Conservation (phyloP, 805 yeast species). For the Kazachstania bromeliacearum region DNA sequence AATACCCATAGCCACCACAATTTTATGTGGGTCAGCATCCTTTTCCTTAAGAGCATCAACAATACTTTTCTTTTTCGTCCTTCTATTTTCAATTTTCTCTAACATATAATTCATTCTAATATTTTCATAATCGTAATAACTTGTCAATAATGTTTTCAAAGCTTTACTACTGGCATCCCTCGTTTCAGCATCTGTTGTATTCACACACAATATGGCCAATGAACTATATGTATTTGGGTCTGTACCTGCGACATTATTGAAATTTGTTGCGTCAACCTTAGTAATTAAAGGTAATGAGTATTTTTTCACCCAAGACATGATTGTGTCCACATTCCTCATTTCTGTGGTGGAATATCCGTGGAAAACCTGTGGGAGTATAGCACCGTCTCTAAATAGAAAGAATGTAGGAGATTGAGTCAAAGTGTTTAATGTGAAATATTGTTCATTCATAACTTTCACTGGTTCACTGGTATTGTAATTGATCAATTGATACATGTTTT, state of each 20-base stretch:
- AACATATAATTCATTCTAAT: constrained; percentile 35
- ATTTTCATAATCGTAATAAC: constrained; percentile 42
- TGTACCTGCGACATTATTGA: constrained; percentile 11
- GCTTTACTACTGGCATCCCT: constrained; percentile 17
- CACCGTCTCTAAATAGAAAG: constrained; percentile 48
- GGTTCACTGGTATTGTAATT: constrained; percentile 34
- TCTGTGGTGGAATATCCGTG: constrained; percentile 59
- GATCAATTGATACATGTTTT: constrained; percentile 34
- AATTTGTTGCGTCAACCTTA: constrained; percentile 38
- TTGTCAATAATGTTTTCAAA: constrained; percentile 19
- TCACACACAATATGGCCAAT: constrained; percentile 10
- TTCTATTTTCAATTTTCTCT: constrained; percentile 30
- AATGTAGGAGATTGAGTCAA: constrained; percentile 55
- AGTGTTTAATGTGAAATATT: constrained; percentile 41
- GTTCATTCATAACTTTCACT: constrained; percentile 33
- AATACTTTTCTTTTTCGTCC: constrained; percentile 34
- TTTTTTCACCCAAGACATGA: constrained; percentile 42
- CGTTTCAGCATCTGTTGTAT: constrained; percentile 5
- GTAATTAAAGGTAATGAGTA: constrained; percentile 44
- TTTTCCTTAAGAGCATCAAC: constrained; percentile 38
- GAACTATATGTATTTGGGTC: constrained; percentile 13
- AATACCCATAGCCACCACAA: constrained; percentile 40
- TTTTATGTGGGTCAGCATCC: constrained; percentile 35
- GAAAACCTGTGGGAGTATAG: constrained; percentile 41
- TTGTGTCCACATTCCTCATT: constrained; percentile 39